phyloP scores from a whole-genome alignment of 306 rosid genomes.

The barrel medic (Medicago truncatula) region DNA sequence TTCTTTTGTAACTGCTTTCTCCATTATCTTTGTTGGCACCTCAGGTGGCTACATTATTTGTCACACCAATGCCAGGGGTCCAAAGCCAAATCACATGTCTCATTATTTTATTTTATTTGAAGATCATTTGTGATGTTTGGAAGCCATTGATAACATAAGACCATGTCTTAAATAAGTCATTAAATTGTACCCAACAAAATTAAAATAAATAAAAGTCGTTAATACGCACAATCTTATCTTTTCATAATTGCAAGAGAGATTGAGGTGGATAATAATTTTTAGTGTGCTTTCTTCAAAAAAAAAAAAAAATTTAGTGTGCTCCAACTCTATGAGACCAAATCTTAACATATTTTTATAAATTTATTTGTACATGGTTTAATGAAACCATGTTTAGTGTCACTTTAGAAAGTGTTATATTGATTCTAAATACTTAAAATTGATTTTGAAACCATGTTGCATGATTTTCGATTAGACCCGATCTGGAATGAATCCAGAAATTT shows the following conservation, averaged over 20 bases:
- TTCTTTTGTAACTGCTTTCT: no score
- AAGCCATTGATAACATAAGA: slow-evolving; percentile 23
- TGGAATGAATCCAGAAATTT: no score
- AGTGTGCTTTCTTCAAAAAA: no score
- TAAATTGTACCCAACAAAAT: no score
- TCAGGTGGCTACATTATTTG: slow-evolving; percentile 39
- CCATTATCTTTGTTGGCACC: slow-evolving; percentile 23
- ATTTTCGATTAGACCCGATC: no score
- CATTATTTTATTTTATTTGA: slow-evolving; percentile 28
- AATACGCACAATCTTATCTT: not conserved
- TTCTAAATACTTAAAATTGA: not conserved
- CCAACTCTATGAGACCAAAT: not conserved
- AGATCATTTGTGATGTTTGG: slow-evolving; percentile 41
- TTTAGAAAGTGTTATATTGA: no score
- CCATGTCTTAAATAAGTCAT: not conserved
- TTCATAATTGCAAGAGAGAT: not conserved
- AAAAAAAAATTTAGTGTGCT: no score
- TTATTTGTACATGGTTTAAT: not conserved
- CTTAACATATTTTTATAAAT: not conserved
- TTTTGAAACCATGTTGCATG: no score
- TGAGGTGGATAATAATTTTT: not conserved
- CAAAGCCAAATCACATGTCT: slow-evolving; percentile 37
- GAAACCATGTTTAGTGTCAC: not conserved
- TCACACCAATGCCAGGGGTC: slow-evolving; percentile 33
- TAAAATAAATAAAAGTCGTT: no score